Base-by-base conservation (phyloP, 345 rosid genomes). In the Salix koriyanagi region DNA sequence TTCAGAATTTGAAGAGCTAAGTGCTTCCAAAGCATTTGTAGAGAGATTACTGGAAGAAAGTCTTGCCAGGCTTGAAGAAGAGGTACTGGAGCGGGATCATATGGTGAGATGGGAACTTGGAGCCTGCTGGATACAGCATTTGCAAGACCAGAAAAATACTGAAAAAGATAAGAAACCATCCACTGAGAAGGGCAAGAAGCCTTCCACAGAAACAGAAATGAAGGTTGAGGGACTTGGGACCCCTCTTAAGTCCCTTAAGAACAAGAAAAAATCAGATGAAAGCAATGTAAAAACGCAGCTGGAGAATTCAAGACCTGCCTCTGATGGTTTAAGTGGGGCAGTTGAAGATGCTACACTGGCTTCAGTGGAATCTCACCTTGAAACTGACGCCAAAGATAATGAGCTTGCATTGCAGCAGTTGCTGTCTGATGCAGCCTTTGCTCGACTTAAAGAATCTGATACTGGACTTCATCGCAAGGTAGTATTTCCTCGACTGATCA, bases 51-150 rank as follows among this genome's bases (percentile, higher is more conserved):
- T 96, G 83, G 91, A 91, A 82, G 90, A 91, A 80, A 96, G 98
- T 86, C 85, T 96, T 64, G 76, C 80, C 73, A 90, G 89, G 87
- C 98, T 96, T 83, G 97, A 91, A 80, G 87, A 85, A 75, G 91
- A 87, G 83, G 85, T 88, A 70, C 76, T 76, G 32, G 84, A 85
- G 74, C 76, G 72, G 79, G 88, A 88, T 64, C 84, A 84, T 76
- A 87, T 87, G 78, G 86, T 96, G 80, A 89, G 99, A 87, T 96
- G 99, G 99, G 99, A 96, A 80, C 97, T 96, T 71, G 98, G 99
- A 79, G 97, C 99, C 80, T 93, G 99, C 82, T 96, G 99, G 99
- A 86, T 96, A 83, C 99, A 92, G 56, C 97, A 93, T 88, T 86
- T 96, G 82, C 99, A 92, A 85, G 99, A 96, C 80, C 94, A 89